phyloP scores from a whole-genome alignment of 331 rosid genomes.

The Arachis monticola region DNA sequence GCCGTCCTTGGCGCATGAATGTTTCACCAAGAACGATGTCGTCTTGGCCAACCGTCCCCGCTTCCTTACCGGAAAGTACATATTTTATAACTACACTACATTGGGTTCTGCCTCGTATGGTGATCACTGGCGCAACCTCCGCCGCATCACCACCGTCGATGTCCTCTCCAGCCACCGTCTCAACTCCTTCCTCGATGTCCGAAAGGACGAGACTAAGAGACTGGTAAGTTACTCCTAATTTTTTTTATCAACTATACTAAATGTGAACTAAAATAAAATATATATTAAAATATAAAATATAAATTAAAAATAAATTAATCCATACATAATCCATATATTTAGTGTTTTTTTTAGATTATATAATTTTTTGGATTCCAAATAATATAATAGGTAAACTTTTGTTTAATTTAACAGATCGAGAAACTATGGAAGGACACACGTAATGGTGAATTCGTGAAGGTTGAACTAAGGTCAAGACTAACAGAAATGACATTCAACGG shows the following conservation, averaged over 20 bases:
- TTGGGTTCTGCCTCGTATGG: slow-evolving; percentile 41
- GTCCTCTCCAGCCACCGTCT: slow-evolving; percentile 51
- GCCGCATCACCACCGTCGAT: slow-evolving; percentile 54
- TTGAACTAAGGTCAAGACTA: slow-evolving; percentile 41
- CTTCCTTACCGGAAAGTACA: slow-evolving; percentile 36
- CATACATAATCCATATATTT: no score
- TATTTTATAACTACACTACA: slow-evolving; percentile 52
- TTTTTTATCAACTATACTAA: no score
- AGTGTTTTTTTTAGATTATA: no score
- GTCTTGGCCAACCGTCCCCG: slow-evolving; percentile 46
- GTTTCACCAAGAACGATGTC: slow-evolving; percentile 63
- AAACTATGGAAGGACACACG: slow-evolving; percentile 21
- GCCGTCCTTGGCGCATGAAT: slow-evolving; percentile 41
- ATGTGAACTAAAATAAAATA: no score
- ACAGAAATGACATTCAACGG: slow-evolving; percentile 57
- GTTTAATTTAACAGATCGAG: background rate
- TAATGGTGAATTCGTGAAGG: slow-evolving; percentile 6
- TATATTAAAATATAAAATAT: no score
- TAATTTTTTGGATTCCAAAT: no score
- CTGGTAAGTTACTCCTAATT: background rate
- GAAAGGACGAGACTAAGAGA: slow-evolving; percentile 43
- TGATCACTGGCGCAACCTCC: slow-evolving; percentile 63
- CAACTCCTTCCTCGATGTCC: slow-evolving; percentile 34
- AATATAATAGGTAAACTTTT: no score
- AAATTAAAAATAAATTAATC: no score